Conservation (phyloP, 306 rosid genomes). For the Biancaea sappan region DNA sequence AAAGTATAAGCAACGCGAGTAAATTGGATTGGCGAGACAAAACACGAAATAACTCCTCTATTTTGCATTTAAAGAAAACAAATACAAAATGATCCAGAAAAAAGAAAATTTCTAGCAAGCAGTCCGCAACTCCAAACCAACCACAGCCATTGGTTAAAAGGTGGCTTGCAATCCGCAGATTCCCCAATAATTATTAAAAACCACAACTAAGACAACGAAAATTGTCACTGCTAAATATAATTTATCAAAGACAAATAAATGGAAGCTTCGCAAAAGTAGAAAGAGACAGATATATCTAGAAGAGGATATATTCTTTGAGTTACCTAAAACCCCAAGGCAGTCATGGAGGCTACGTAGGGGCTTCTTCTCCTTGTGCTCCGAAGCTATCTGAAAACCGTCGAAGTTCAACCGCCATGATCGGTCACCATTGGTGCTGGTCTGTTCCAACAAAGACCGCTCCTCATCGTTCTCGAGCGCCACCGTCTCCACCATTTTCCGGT, state of each 20-base stretch:
- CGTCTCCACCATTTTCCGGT: conserved; percentile 56
- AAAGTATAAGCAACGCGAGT: conserved; percentile 10
- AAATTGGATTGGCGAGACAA: not conserved
- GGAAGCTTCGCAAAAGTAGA: conserved; percentile 14
- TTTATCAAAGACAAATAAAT: not conserved
- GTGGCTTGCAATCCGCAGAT: conserved; percentile 25
- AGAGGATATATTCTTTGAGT: conserved; percentile 1
- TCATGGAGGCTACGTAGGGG: conserved; percentile 68
- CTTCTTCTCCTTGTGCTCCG: conserved; percentile 59
- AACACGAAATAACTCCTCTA: not conserved
- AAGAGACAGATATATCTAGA: not conserved
- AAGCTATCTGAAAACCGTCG: conserved; percentile 56
- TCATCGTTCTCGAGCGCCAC: conserved; percentile 47
- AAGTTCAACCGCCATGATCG: conserved; percentile 90
- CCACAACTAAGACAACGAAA: not conserved
- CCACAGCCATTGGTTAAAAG: conserved; percentile 38
- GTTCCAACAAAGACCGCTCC: conserved; percentile 56
- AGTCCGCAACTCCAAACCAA: conserved; percentile 15
- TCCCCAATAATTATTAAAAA: not conserved
- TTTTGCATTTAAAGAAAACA: conserved; percentile 12
- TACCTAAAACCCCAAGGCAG: conserved; percentile 82
- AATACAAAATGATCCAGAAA: conserved; percentile 11
- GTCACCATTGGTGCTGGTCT: conserved; percentile 60
- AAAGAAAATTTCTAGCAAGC: conserved; percentile 6
- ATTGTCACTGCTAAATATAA: not conserved